Evolutionary conservation across 495 filamentous ascomycete genomes (phyloP).

Genomic region (Pseudoneurospora amorphoporcata): DNA sequence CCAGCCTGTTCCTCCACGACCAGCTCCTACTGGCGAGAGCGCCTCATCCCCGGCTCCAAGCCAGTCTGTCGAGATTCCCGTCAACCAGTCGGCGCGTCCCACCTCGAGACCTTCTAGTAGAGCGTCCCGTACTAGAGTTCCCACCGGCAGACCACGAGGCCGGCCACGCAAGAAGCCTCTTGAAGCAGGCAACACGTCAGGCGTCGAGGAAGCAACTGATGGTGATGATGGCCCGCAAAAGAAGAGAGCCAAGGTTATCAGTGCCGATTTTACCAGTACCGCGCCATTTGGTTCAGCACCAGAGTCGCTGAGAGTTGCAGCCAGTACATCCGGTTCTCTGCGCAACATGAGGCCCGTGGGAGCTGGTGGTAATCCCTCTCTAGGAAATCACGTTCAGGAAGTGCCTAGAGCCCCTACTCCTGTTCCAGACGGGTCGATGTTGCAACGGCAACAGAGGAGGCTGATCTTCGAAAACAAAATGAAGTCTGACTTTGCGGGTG

Average conservation of each 20-base stretch:
- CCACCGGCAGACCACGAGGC: conserved; percentile 36
- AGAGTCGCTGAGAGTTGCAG: conserved; percentile 76
- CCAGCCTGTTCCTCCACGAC: conserved; percentile 2
- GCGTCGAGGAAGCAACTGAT: conserved; percentile 65
- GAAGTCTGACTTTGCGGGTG: conserved; percentile 11
- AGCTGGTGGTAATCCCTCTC: conserved; percentile 38
- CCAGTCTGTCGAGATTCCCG: conserved; percentile 5
- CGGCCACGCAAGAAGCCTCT: conserved; percentile 35
- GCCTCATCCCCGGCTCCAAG: conserved; percentile 8
- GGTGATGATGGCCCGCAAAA: conserved; percentile 50
- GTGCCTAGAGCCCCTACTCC: conserved; percentile 75
- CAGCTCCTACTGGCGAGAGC: conserved; percentile 3
- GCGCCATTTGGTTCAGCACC: conserved; percentile 58
- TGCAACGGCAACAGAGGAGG: conserved; percentile 20
- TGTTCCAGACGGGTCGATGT: conserved; percentile 37
- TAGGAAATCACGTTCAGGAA: conserved; percentile 54
- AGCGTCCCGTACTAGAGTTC: conserved; percentile 25
- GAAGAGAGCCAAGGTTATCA: conserved; percentile 64
- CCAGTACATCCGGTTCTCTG: conserved; percentile 77
- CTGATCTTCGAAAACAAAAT: conserved; percentile 8
- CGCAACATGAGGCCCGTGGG: conserved; percentile 73
- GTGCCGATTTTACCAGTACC: conserved; percentile 56
- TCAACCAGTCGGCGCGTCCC: conserved; percentile 2
- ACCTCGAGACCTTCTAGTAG: conserved; percentile 23
- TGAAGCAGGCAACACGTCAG: conserved; percentile 46